These are phyloP conservation scores for Lentinula guzmanii DNA, from an alignment of 768 basidiomycete species.

Conservation along the genomic window DNA sequence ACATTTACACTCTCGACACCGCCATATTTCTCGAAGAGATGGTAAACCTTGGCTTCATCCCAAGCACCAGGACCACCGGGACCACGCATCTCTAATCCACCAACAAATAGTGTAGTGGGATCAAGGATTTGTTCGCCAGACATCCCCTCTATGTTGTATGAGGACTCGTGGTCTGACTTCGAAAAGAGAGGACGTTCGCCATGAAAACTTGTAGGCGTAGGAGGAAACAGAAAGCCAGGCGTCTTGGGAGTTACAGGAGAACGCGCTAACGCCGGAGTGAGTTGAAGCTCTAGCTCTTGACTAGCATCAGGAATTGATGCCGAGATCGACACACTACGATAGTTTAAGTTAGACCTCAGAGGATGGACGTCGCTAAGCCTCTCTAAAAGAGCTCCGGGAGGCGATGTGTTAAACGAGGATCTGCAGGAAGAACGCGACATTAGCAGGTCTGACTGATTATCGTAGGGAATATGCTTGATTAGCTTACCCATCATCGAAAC, in stretches of 20 bases:
- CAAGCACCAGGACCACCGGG: constrained; percentile 56
- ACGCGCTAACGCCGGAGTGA: constrained; percentile 40
- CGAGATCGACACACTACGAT: neutral
- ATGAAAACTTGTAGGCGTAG: constrained; percentile 38
- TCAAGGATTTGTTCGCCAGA: constrained; percentile 41
- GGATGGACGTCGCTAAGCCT: neutral
- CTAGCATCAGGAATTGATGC: constrained; percentile 11
- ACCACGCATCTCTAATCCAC: constrained; percentile 63
- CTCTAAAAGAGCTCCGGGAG: neutral
- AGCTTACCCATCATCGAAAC: constrained; percentile 6
- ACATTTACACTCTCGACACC: constrained; percentile 60
- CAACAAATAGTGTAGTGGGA: constrained; percentile 69
- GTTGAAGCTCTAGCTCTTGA: constrained; percentile 22
- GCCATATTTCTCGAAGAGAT: constrained; percentile 60
- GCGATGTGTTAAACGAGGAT: neutral
- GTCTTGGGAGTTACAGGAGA: constrained; percentile 49
- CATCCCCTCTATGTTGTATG: neutral
- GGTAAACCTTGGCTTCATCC: constrained; percentile 58
- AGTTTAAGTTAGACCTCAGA: neutral
- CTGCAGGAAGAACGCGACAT: neutral
- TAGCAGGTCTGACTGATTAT: neutral
- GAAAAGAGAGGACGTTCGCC: constrained; percentile 14
- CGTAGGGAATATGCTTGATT: neutral
- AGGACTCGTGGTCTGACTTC: neutral
- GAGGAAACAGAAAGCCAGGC: constrained; percentile 40